These are phyloP conservation scores for Candida silvicultrix DNA, from an alignment of 805 yeast species.

Conservation along the genomic window DNA sequence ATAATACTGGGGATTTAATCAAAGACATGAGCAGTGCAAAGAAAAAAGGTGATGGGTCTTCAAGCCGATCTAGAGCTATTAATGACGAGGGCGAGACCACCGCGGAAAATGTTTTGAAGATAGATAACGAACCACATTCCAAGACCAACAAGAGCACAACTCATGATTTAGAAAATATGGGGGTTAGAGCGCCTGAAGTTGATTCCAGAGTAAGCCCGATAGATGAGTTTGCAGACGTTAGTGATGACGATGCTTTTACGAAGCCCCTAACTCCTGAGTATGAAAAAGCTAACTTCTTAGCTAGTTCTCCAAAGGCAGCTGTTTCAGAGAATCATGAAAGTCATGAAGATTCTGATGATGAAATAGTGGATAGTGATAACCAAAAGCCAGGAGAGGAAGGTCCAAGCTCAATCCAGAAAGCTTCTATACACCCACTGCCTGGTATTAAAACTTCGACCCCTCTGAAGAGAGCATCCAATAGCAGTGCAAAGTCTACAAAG, in stretches of 20 bases:
- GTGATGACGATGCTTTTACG: background rate
- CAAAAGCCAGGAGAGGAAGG: conserved; percentile 3
- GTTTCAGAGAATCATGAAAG: conserved; percentile 1
- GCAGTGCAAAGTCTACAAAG: background rate
- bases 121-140: too few relatives aligned
- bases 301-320: background rate
- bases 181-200: too few relatives aligned
- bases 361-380: conserved; percentile 3
- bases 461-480: background rate
- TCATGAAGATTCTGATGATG: background rate
- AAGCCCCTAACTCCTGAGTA: background rate
- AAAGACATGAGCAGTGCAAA: too few relatives aligned
- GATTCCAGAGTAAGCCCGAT: background rate
- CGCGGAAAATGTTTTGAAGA: too few relatives aligned
- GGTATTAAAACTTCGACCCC: background rate
- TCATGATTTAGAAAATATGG: too few relatives aligned
- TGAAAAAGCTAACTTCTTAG: background rate
- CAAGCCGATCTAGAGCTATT: too few relatives aligned
- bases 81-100: too few relatives aligned
- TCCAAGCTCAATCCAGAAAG: too few relatives aligned
- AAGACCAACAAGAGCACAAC: too few relatives aligned
- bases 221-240: background rate
- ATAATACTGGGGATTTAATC: too few relatives aligned
- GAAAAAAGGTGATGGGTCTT: background rate
- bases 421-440: too few relatives aligned